Percentiles rank a stretch among this genome's conserved stretches.
These are phyloP conservation scores for Phytophthora pinifolia DNA, from an alignment of 352 stramenopile genomes.

Conservation along the genomic window DNA sequence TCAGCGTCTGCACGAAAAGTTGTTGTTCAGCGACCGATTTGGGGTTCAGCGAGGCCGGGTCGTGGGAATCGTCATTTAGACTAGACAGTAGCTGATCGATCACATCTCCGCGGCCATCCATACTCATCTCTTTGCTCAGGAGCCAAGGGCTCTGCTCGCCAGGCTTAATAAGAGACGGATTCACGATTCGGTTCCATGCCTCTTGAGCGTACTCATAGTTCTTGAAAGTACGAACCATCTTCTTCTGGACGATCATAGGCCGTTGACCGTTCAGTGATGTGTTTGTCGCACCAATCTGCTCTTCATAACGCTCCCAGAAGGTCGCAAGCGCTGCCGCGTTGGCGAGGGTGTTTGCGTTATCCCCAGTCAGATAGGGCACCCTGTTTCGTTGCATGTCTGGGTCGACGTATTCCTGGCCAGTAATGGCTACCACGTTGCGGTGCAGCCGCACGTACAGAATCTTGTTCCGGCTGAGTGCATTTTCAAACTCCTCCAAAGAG, in stretches of 20 bases:
- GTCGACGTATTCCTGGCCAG: slow-evolving; percentile 77
- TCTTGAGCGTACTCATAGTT: slow-evolving; percentile 89
- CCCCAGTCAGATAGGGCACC: slow-evolving; percentile 60
- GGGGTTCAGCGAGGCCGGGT: slow-evolving; percentile 22
- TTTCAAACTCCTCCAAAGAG: slow-evolving; percentile 84
- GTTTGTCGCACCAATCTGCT: slow-evolving; percentile 59
- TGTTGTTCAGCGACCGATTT: slow-evolving; percentile 29
- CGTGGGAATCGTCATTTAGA: slow-evolving; percentile 45
- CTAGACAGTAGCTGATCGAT: slow-evolving; percentile 80
- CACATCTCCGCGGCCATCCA: slow-evolving; percentile 68
- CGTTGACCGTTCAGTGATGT: slow-evolving; percentile 62
- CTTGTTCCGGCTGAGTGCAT: slow-evolving; percentile 64
- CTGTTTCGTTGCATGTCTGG: slow-evolving; percentile 59
- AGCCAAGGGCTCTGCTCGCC: slow-evolving; percentile 72
- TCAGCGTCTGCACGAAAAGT: slow-evolving; percentile 77
- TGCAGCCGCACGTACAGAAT: slow-evolving; percentile 72
- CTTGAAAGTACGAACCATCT: slow-evolving; percentile 85
- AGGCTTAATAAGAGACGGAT: slow-evolving; percentile 68
- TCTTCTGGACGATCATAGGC: slow-evolving; percentile 72
- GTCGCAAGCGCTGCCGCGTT: slow-evolving; percentile 57
- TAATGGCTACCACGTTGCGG: slow-evolving; percentile 59
- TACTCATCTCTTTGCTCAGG: slow-evolving; percentile 79
- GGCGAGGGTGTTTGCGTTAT: slow-evolving; percentile 37
- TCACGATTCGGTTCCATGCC: slow-evolving; percentile 80
- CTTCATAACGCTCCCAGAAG: slow-evolving; percentile 78